Conservation (phyloP, 805 yeast species). For the Komagataella mondaviorum region DNA sequence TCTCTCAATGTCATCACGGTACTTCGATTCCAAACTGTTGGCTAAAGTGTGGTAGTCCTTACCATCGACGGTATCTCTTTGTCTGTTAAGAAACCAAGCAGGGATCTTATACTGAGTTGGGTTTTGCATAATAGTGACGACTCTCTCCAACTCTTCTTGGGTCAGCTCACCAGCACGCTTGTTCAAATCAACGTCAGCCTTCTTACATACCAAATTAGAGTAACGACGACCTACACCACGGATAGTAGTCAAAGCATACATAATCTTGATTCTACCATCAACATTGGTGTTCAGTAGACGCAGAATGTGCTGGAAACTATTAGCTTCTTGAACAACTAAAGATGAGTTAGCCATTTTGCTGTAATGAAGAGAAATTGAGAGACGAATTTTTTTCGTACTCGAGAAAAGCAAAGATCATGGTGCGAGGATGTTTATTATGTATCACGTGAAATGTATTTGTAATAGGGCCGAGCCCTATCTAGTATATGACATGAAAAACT, state of each 20-base stretch:
- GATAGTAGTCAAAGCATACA: slow-evolving; percentile 99
- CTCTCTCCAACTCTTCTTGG: slow-evolving; percentile 99
- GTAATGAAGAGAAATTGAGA: background rate
- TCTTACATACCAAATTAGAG: slow-evolving; percentile 99
- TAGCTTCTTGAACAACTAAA: slow-evolving; percentile 97
- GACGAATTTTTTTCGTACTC: background rate
- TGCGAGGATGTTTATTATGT: background rate
- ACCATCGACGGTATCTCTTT: slow-evolving; percentile 96
- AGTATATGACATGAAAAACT: no score
- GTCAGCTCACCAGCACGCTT: slow-evolving; percentile 99
- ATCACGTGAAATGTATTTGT: background rate
- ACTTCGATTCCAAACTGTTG: slow-evolving; percentile 97
- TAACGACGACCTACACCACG: slow-evolving; percentile 99
- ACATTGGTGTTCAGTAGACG: slow-evolving; percentile 99
- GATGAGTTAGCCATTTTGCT: slow-evolving; percentile 45
- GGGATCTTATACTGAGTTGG: slow-evolving; percentile 99
- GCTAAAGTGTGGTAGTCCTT: slow-evolving; percentile 98
- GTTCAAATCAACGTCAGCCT: slow-evolving; percentile 96
- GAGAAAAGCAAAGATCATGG: background rate
- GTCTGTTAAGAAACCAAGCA: slow-evolving; percentile 99
- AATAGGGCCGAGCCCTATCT: background rate
- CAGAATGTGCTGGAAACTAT: slow-evolving; percentile 99
- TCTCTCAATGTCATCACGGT: slow-evolving; percentile 99
- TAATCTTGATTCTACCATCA: slow-evolving; percentile 99
- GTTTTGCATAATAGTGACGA: slow-evolving; percentile 99